Base-by-base conservation (phyloP, 805 yeast species). In the Lachancea cidri region DNA sequence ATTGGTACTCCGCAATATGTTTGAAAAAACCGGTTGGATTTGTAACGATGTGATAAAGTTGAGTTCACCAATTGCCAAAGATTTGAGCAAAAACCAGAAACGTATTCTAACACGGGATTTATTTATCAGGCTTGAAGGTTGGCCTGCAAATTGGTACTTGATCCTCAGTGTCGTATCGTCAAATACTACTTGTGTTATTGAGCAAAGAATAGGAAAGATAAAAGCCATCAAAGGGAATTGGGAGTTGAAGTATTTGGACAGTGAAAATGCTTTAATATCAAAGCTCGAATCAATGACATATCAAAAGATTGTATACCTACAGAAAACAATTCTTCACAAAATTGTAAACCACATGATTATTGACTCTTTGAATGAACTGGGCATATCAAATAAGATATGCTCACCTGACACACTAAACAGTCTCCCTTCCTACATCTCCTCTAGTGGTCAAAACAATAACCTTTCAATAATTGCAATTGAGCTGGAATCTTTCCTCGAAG, bases 131-230 rank as follows among this genome's bases (percentile, higher is more conserved):
- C 38, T 63, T 41, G 58, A 62, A 6, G 55, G 53, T 17, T 63
- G 67, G 67, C 66, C 66, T 5, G 49, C 54, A 5, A 58, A 59
- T 41, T 63, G 67, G 67, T 63, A 58, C 42, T 40, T 63, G 25
- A 55, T 63, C 11, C 45, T 62, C 17, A 54, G 64, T 2, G 53
- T 59, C n/a, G 50, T 61, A 5, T 58, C 64, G 3, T 60, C 66
- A 2, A 50, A 57, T 14, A 47, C 59, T 8, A 50, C 63, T 4
- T 60, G 65, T 35, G 43, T 58, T 9, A 53, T 63, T 22, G 63
- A 61, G 34, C 55, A 59, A 36, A 51, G 62, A 33, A 59, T 62
- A 29, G 64, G 65, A 16, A 63, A 63, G 38, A 52, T 63, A 13
- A 43, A 55, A 6, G 58, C 65, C 1, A 40, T 47, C 16, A 57